Evolutionary conservation across 371 early-diverging fungal genomes (phyloP).

Genomic region (Apophysomyces elegans): DNA sequence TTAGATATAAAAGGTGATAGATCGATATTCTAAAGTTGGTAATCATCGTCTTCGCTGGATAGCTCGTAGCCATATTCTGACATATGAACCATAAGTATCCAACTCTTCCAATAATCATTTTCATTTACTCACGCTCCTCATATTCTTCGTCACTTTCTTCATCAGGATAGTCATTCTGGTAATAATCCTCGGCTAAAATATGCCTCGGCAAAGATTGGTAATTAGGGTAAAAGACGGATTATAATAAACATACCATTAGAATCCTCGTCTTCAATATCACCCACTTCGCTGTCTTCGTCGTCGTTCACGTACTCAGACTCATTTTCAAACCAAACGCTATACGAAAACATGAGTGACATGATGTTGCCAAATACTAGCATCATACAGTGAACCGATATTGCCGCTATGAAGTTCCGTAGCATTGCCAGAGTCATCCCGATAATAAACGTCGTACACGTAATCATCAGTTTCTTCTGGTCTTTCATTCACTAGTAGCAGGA

Average conservation of each 20-base stretch:
- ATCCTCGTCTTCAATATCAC: slow-evolving; percentile 63
- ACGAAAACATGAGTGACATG: not conserved
- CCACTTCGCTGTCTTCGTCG: slow-evolving; percentile 55
- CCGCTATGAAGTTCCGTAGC: slow-evolving; percentile 22
- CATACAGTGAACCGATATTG: slow-evolving; percentile 58
- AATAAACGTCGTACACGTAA: slow-evolving; percentile 67
- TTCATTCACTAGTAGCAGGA: slow-evolving; percentile 34
- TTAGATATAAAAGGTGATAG: not conserved
- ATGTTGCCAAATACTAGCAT: too few species aligned
- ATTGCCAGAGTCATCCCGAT: slow-evolving; percentile 50
- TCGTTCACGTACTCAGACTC: slow-evolving; percentile 58
- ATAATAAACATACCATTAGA: slow-evolving; percentile 49
- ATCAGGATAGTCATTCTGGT: slow-evolving; percentile 68
- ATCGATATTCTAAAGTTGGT: slow-evolving; percentile 10
- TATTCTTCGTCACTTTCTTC: slow-evolving; percentile 56
- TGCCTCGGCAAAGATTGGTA: not conserved
- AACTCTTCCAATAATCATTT: not conserved
- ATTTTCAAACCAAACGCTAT: slow-evolving; percentile 60
- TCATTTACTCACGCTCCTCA: slow-evolving; percentile 45
- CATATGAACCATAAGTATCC: not conserved
- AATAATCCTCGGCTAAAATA: slow-evolving; percentile 62
- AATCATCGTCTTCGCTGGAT: slow-evolving; percentile 44
- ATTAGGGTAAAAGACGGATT: not conserved
- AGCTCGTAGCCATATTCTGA: slow-evolving; percentile 29
- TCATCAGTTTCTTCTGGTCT: slow-evolving; percentile 45